These are phyloP conservation scores for Rosa multiflora DNA, from an alignment of 306 rosid species.

Conservation along the genomic window DNA sequence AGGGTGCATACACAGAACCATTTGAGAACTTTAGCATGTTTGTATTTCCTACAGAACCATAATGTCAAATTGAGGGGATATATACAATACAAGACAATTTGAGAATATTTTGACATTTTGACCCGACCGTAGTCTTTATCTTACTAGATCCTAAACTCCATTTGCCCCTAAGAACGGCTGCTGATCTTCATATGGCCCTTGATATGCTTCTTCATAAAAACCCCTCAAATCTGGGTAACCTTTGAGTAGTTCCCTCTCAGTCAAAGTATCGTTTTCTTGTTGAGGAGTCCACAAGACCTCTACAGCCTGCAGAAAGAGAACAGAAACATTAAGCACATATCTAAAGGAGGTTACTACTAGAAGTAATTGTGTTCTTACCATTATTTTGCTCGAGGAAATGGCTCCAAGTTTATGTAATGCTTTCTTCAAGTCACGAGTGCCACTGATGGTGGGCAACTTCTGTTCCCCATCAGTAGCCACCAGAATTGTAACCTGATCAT, in stretches of 20 bases:
- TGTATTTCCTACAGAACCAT: too few species aligned
- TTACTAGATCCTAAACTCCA: background rate
- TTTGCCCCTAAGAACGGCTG: background rate
- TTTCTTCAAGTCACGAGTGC: constrained; percentile 81
- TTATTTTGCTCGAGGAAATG: constrained; percentile 67
- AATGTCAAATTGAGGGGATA: too few species aligned
- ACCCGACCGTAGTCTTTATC: background rate
- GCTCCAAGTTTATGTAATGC: constrained; percentile 86
- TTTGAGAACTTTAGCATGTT: too few species aligned
- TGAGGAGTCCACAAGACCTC: constrained; percentile 1
- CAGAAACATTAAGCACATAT: background rate
- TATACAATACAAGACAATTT: background rate
- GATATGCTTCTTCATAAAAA: background rate
- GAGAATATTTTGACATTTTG: too few species aligned
- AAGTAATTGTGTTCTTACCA: constrained; percentile 44
- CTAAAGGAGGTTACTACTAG: background rate
- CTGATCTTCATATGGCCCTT: background rate
- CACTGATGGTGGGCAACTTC: constrained; percentile 78
- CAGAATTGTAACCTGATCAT: constrained; percentile 71
- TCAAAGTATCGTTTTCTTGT: background rate
- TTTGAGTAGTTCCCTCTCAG: background rate
- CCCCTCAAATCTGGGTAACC: background rate
- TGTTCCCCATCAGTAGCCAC: constrained; percentile 81
- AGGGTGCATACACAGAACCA: too few species aligned
- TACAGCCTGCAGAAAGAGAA: background rate